Percentiles rank a stretch among this genome's conserved stretches.
phyloP scores from a whole-genome alignment of 2,329 filamentous ascomycete genomes.

The Fusarium paranaense region DNA sequence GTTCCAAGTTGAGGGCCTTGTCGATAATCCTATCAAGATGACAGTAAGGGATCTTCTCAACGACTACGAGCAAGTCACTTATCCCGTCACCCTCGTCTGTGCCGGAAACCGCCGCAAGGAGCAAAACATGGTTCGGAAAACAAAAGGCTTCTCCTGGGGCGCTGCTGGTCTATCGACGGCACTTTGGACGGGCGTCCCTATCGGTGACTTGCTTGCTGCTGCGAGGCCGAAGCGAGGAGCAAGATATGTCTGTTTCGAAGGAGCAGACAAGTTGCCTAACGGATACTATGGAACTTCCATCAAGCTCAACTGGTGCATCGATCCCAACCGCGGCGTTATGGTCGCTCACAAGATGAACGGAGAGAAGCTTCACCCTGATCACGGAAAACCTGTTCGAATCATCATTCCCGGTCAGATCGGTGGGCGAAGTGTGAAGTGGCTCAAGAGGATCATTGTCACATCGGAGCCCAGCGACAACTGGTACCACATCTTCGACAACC shows the following conservation, averaged over 20 bases:
- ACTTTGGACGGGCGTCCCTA: conserved; percentile 84
- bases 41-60: conserved; percentile 78
- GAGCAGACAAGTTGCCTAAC: conserved; percentile 88
- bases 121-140: conserved; percentile 90
- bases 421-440: conserved; percentile 92
- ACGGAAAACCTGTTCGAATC: conserved; percentile 84
- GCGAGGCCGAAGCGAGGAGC: conserved; percentile 78
- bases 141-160: conserved; percentile 95
- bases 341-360: conserved; percentile 93
- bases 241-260: conserved; percentile 90
- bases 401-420: conserved; percentile 94
- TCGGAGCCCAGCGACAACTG: conserved; percentile 87
- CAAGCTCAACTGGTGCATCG: conserved; percentile 89
- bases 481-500: conserved; percentile 96
- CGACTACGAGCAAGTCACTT: conserved; percentile 84
- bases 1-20: conserved; percentile 85
- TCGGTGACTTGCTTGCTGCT: conserved; percentile 76
- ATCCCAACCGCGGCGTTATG: conserved; percentile 85
- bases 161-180: conserved; percentile 88
- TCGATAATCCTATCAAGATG: conserved; percentile 79
- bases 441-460: conserved; percentile 84
- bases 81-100: conserved; percentile 89
- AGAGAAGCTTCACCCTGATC: conserved; percentile 81
- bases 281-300: conserved; percentile 90
- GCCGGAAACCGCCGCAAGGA: conserved; percentile 93